phyloP scores from a whole-genome alignment of 805 yeast species.

The Kluyveromyces nonfermentans region DNA sequence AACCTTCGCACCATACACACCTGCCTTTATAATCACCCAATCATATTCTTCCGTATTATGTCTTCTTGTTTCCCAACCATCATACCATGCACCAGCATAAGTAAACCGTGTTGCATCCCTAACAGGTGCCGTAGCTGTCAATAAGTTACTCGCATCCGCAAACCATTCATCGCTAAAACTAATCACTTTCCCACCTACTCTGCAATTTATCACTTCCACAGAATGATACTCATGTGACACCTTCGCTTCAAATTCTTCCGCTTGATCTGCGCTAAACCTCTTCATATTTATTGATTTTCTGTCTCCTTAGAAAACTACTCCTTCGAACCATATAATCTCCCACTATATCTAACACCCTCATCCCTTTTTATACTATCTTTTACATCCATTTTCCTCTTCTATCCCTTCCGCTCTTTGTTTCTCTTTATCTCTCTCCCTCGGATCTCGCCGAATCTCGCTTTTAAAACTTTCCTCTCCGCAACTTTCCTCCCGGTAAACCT shows the following conservation, averaged over 20 bases:
- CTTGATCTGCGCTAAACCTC: conserved; percentile 4
- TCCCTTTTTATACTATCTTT: background rate
- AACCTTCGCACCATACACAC: conserved; percentile 67
- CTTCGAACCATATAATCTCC: no score
- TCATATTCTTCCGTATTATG: conserved; percentile 81
- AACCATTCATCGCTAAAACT: conserved; percentile 86
- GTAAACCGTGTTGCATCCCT: conserved; percentile 74
- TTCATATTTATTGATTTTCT: background rate
- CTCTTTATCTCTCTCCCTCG: background rate
- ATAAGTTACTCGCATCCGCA: conserved; percentile 82
- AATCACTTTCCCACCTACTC: conserved; percentile 69
- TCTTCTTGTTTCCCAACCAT: conserved; percentile 97
- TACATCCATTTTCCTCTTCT: background rate
- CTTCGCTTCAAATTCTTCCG: conserved; percentile 8
- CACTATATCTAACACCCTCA: no score
- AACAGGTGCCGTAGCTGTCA: conserved; percentile 72
- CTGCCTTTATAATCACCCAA: conserved; percentile 77
- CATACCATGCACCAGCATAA: conserved; percentile 93
- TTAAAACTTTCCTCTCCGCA: background rate
- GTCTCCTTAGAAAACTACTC: no score
- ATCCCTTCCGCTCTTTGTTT: background rate
- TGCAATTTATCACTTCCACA: conserved; percentile 70
- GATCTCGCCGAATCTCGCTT: background rate
- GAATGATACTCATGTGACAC: conserved; percentile 14
- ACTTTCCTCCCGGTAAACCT: no score